Base-by-base conservation (phyloP, 768 basidiomycete genomes). In the Naganishia kalamii region DNA sequence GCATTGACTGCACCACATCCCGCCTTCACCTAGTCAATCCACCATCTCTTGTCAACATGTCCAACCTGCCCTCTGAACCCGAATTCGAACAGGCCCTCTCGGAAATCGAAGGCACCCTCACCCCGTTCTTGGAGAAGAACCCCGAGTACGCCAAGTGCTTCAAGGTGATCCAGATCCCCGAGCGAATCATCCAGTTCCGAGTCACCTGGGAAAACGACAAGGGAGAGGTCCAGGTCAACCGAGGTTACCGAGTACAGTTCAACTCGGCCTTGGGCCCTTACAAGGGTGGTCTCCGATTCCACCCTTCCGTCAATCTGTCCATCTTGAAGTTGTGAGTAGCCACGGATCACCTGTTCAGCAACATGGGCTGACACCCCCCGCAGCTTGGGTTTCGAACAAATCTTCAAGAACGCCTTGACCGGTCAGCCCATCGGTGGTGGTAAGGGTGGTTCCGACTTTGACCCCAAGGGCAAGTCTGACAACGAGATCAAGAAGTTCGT, bases 381-480 rank as follows among this genome's bases (percentile, higher is more conserved):
- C 62, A 77, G 75, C 85, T 83, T 89, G 69, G 87, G 87, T 48
- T 87, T 88, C 79, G 87, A 89, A 79, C 87, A 89, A 77, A 85
- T 83, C 67, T 88, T 88, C 84, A 88, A 88, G 80, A 88, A 89
- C 79, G 87, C 87, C 40, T 81, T 89, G 29, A 88, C 87, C 15
- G 87, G 87, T 33, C 80, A 88, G 62, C 84, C 80, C 79, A 88
- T 88, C 86, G 87, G 87, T 70, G 87, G 87, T 69, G 87, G 85
- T 66, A 89, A 89, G 81, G 87, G 87, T 79, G 87, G 87, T 41
- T 83, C 82, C 62, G 87, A 89, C 81, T 89, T 89, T 71, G 86
- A 88, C 80, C 87, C 87, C 76, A 89, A 88, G 84, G 87, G 87
- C 74, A 87, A 87, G 80, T 85, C 84, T 21, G 87, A 88, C 80